Percentiles rank a stretch among this genome's conserved stretches.
Evolutionary conservation across 2,329 filamentous ascomycete species (phyloP).

Genomic region (Erysiphe pulchra): DNA sequence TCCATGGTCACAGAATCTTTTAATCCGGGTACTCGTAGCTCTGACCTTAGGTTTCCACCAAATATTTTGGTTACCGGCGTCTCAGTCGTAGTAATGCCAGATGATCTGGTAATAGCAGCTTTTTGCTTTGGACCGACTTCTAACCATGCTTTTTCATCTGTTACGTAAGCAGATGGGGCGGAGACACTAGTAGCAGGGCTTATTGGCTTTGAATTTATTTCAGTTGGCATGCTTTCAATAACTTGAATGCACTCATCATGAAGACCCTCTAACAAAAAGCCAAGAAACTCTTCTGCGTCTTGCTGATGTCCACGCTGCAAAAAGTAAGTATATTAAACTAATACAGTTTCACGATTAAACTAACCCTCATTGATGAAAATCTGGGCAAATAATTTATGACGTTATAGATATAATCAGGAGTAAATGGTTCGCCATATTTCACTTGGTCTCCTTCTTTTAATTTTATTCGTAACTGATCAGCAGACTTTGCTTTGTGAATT

Average conservation of each 20-base stretch:
- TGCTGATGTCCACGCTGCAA: conserved; percentile 73
- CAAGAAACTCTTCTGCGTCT: conserved; percentile 91
- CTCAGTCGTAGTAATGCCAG: conserved; percentile 45
- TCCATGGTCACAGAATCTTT: conserved; percentile 83
- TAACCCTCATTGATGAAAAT: conserved; percentile 76
- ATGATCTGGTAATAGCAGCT: conserved; percentile 61
- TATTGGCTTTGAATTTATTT: conserved; percentile 20
- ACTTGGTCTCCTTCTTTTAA: conserved; percentile 69
- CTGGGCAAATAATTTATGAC: conserved; percentile 66
- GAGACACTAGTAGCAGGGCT: conserved; percentile 18
- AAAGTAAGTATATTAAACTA: conserved; percentile 9
- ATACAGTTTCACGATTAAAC: conserved; percentile 12
- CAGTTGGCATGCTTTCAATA: conserved; percentile 22
- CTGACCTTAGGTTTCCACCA: conserved; percentile 70
- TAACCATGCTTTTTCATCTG: conserved; percentile 46
- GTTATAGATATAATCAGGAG: conserved; percentile 85
- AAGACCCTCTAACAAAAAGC: conserved; percentile 73
- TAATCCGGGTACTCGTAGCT: conserved; percentile 61
- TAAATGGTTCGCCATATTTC: conserved; percentile 74
- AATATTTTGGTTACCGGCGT: conserved; percentile 90
- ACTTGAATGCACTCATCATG: conserved; percentile 76
- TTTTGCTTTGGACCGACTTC: conserved; percentile 89
- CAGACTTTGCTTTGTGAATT: conserved; percentile 51
- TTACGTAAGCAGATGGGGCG: conserved; percentile 15
- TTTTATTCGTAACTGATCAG: conserved; percentile 45